Conservation (phyloP, 108 stramenopile species). For the Skeletonema menzelii region DNA sequence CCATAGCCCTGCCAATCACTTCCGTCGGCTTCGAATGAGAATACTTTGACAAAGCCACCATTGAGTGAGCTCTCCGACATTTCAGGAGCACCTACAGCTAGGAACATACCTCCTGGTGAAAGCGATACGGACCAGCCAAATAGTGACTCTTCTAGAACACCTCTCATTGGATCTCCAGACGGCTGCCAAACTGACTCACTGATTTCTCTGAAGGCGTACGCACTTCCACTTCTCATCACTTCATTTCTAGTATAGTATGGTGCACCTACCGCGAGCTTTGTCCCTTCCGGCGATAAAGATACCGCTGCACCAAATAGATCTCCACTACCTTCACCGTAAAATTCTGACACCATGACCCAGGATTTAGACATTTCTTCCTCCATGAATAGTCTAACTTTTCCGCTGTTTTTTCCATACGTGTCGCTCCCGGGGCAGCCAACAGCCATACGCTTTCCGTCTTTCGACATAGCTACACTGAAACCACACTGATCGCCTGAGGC, state of each 20-base stretch:
- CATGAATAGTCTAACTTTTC: slow-evolving; percentile 48
- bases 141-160: slow-evolving; percentile 20
- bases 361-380: slow-evolving; percentile 20
- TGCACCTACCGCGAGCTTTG: slow-evolving; percentile 60
- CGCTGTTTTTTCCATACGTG: slow-evolving; percentile 44
- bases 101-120: slow-evolving; percentile 28
- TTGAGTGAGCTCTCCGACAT: slow-evolving; percentile 11
- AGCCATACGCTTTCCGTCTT: slow-evolving; percentile 43
- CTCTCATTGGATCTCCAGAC: slow-evolving; percentile 32
- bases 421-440: slow-evolving; percentile 47
- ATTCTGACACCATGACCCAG: slow-evolving; percentile 28
- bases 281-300: slow-evolving; percentile 55
- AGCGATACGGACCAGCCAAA: slow-evolving; percentile 50
- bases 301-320: slow-evolving; percentile 63
- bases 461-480: slow-evolving; percentile 46
- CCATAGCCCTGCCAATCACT: slow-evolving; percentile 27
- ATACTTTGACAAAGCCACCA: slow-evolving; percentile 68
- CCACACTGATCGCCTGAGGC: slow-evolving; percentile 49
- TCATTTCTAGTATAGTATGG: slow-evolving; percentile 59
- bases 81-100: slow-evolving; percentile 52
- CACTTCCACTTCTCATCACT: slow-evolving; percentile 39
- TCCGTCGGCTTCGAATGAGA: slow-evolving; percentile 6
- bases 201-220: slow-evolving; percentile 40
- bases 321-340: slow-evolving; percentile 34
- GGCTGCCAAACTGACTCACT: slow-evolving; percentile 35